phyloP scores from a whole-genome alignment of 805 yeast genomes.

The Candida methanosorbosa region DNA sequence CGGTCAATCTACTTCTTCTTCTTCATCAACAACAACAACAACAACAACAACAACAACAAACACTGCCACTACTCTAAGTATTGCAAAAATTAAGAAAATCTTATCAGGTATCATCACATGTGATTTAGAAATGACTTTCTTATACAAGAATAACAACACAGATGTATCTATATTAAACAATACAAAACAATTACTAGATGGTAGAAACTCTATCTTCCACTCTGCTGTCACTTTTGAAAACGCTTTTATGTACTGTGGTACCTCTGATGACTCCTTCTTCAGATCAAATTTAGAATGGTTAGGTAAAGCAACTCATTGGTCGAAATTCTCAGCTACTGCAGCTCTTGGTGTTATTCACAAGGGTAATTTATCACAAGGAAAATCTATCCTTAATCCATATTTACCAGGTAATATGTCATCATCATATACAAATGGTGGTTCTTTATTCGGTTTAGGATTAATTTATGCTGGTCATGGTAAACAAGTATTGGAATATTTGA shows the following conservation, averaged over 20 bases:
- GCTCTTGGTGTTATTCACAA: conserved; percentile 96
- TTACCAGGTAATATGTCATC: conserved; percentile 76
- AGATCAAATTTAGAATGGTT: conserved; percentile 91
- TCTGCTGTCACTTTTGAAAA: conserved; percentile 92
- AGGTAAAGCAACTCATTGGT: conserved; percentile 97
- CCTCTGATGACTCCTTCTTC: conserved; percentile 90
- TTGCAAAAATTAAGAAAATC: conserved; percentile 53
- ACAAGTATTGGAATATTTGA: conserved; percentile 73
- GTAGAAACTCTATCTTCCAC: conserved; percentile 89
- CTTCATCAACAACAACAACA: conserved; percentile 3
- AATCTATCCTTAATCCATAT: conserved; percentile 79
- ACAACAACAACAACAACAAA: conserved; percentile 8
- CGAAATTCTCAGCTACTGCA: conserved; percentile 95
- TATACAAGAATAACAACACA: conserved; percentile 79
- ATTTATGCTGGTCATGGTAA: conserved; percentile 95
- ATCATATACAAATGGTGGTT: conserved; percentile 91
- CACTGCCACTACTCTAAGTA: conserved; percentile 21
- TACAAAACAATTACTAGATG: conserved; percentile 76
- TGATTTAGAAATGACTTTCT: conserved; percentile 83
- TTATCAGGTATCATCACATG: conserved; percentile 91
- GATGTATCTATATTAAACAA: conserved; percentile 76
- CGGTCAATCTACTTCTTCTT: too few relatives aligned
- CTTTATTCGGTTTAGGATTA: conserved; percentile 86
- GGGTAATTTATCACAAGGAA: conserved; percentile 90
- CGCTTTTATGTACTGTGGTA: conserved; percentile 93